These are phyloP conservation scores for Dipsacomyces acuminosporus DNA, from an alignment of 371 early-diverging fungal genomes.

Conservation along the genomic window DNA sequence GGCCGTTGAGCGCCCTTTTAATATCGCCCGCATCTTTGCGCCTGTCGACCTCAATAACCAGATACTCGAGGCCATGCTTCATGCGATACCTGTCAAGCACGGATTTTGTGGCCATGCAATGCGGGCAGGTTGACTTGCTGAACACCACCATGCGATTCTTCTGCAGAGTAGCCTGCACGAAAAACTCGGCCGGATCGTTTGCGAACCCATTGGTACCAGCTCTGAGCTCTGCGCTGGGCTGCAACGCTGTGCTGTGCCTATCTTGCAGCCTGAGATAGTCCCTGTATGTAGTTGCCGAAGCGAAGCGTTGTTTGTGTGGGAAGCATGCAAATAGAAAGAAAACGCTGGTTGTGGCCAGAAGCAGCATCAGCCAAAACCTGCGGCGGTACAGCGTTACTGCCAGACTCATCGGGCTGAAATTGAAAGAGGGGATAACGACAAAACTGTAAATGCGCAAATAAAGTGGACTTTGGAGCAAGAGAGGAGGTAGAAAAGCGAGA, in stretches of 20 bases:
- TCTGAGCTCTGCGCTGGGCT: neutral
- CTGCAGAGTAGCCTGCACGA: constrained; percentile 18
- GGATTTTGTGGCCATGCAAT: constrained; percentile 53
- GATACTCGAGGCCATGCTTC: constrained; percentile 35
- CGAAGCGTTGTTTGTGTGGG: constrained; percentile 1
- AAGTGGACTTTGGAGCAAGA: neutral
- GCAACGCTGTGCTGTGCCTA: too few relatives aligned
- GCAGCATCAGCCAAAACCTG: constrained; percentile 21
- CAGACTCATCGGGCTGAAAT: constrained; percentile 22
- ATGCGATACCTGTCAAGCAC: constrained; percentile 39
- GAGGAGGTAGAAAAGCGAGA: neutral
- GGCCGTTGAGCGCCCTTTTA: constrained; percentile 60
- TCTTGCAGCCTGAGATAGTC: too few relatives aligned
- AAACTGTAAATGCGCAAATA: too few relatives aligned
- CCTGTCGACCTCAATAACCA: constrained; percentile 18
- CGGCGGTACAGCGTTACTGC: constrained; percentile 33
- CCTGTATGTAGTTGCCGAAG: neutral
- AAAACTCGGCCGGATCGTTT: constrained; percentile 12
- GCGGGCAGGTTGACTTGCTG: constrained; percentile 57
- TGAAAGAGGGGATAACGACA: too few relatives aligned
- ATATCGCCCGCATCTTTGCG: constrained; percentile 62
- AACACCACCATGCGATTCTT: constrained; percentile 52
- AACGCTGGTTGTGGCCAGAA: constrained; percentile 12
- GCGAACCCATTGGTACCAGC: neutral
- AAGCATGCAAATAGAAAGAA: constrained; percentile 11